phyloP scores from a whole-genome alignment of 73 alveolate species.

The Uronychia setigera region DNA sequence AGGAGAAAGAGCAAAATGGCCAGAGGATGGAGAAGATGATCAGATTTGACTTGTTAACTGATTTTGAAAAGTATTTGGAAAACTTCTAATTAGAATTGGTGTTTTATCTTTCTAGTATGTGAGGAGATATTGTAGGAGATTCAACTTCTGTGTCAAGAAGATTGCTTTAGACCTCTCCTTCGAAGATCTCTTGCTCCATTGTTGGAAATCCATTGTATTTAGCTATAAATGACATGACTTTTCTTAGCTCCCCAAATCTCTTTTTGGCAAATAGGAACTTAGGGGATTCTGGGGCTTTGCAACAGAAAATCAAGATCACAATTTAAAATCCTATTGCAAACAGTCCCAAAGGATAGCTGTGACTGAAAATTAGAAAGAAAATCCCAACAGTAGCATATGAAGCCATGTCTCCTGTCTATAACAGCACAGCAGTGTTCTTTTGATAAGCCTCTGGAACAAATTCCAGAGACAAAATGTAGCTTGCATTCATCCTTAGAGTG shows the following conservation, averaged over 20 bases:
- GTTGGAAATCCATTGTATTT: not conserved
- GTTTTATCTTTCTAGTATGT: too few relatives aligned
- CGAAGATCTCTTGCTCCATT: not conserved
- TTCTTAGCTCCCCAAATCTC: not conserved
- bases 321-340: not conserved
- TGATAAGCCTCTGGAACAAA: not conserved
- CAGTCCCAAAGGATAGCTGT: not conserved
- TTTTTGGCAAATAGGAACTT: not conserved
- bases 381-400: not conserved
- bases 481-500: conserved; percentile 9
- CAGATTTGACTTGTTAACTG: too few relatives aligned
- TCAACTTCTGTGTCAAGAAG: not conserved
- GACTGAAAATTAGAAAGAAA: not conserved
- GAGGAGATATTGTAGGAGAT: too few relatives aligned
- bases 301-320: not conserved
- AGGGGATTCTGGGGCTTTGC: conserved; percentile 15
- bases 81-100: too few relatives aligned
- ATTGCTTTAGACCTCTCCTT: not conserved
- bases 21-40: too few relatives aligned
- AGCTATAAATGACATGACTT: not conserved
- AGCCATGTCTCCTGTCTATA: not conserved
- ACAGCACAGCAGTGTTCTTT: not conserved
- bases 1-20: too few relatives aligned
- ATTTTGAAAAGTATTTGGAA: too few relatives aligned
- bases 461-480: conserved; percentile 9